Conservation (phyloP, 2,329 filamentous ascomycete genomes). For the Apiospora phragmitis region DNA sequence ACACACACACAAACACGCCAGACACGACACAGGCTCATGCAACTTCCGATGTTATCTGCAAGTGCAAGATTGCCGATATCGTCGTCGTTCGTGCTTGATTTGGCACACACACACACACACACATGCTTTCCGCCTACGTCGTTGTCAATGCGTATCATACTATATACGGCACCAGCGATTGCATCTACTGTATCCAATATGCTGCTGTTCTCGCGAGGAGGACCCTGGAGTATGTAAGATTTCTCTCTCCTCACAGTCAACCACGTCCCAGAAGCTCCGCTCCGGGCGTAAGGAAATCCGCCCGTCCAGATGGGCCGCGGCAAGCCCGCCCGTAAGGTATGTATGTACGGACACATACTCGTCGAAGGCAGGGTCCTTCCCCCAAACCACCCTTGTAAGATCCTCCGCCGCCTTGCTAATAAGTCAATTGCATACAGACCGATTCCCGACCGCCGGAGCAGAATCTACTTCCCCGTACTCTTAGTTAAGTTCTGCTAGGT, state of each 20-base stretch:
- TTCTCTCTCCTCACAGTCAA: neutral
- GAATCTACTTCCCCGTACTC: too few relatives aligned
- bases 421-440: neutral
- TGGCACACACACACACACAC: neutral
- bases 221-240: neutral
- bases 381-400: neutral
- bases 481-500: neutral
- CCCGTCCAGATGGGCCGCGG: neutral
- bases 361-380: too few relatives aligned
- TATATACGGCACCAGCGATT: too few relatives aligned
- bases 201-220: too few relatives aligned
- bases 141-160: neutral
- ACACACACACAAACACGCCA: neutral
- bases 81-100: neutral
- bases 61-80: slow-evolving; percentile 7
- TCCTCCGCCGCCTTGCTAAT: neutral
- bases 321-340: neutral
- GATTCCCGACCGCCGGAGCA: neutral
- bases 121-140: neutral
- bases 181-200: too few relatives aligned
- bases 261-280: neutral
- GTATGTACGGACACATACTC: neutral
- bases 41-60: slow-evolving; percentile 7
- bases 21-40: slow-evolving; percentile 2
- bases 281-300: neutral